Evolutionary conservation across 192 early-diverging fungal genomes (phyloP).

Genomic region (Funneliformis mosseae): DNA sequence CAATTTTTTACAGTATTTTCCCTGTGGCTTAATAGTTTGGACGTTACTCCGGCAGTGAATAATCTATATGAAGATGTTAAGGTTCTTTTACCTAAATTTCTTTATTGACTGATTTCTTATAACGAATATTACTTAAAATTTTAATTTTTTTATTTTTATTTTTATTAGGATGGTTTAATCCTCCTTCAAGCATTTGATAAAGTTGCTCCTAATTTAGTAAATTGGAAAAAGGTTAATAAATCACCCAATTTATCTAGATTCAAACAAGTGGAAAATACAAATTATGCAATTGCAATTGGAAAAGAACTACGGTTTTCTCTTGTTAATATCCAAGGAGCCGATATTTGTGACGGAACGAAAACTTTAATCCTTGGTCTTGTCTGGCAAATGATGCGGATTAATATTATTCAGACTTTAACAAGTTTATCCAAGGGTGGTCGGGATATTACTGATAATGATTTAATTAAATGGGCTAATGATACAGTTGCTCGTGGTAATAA

Average conservation of each 20-base stretch:
- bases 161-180: constrained; percentile 76
- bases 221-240: constrained; percentile 92
- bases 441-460: constrained; percentile 90
- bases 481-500: constrained; percentile 68
- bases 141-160: background rate
- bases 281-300: constrained; percentile 87
- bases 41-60: constrained; percentile 97
- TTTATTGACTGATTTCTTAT: background rate
- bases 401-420: constrained; percentile 92
- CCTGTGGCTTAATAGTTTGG: constrained; percentile 96
- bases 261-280: constrained; percentile 98
- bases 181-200: constrained; percentile 95
- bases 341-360: constrained; percentile 89
- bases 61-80: constrained; percentile 96
- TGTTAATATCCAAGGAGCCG: constrained; percentile 93
- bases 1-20: constrained; percentile 72
- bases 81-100: constrained; percentile 15
- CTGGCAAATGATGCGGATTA: constrained; percentile 99
- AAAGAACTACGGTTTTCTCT: constrained; percentile 86
- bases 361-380: constrained; percentile 90
- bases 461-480: constrained; percentile 95
- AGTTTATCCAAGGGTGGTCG: constrained; percentile 78
- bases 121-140: constrained; percentile 23
- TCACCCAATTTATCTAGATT: constrained; percentile 79
- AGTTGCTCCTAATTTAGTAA: constrained; percentile 85